Percentiles rank a stretch among this genome's conserved stretches.
Evolutionary conservation across 108 stramenopile species (phyloP).

Genomic region (Pseudonitzschia delicatissima): DNA sequence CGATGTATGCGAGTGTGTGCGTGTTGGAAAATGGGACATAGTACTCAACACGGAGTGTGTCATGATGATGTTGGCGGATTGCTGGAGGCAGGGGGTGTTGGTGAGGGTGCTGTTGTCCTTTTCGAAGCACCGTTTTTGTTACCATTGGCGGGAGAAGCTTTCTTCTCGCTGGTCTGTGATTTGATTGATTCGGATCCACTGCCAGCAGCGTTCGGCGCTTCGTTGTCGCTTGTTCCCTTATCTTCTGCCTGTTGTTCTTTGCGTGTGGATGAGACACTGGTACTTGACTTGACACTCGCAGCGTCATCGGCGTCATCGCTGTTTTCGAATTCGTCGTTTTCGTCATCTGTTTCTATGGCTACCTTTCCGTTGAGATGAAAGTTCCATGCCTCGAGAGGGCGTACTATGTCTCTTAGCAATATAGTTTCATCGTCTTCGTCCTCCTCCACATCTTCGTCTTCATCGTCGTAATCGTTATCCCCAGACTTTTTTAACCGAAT

Average conservation of each 20-base stretch:
- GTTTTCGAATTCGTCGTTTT: conserved; percentile 28
- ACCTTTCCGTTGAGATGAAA: conserved; percentile 68
- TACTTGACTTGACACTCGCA: neutral
- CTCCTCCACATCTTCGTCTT: conserved; percentile 63
- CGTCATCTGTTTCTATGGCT: conserved; percentile 44
- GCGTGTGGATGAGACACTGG: neutral
- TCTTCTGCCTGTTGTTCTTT: neutral
- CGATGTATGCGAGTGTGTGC: too few species aligned
- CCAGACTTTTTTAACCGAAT: neutral
- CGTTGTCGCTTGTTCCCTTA: neutral
- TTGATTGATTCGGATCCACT: conserved; percentile 1
- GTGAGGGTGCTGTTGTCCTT: neutral
- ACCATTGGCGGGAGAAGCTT: neutral
- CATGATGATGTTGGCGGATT: neutral
- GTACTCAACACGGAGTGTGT: too few species aligned
- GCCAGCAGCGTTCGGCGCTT: neutral
- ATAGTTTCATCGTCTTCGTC: conserved; percentile 62
- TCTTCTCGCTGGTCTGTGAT: neutral
- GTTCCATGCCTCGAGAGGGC: conserved; percentile 80
- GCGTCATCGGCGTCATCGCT: conserved; percentile 14
- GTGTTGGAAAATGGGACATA: too few species aligned
- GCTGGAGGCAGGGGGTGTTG: neutral
- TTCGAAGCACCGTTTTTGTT: conserved; percentile 6
- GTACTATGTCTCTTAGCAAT: conserved; percentile 62
- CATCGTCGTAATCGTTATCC: conserved; percentile 38